Evolutionary conservation across 2,329 filamentous ascomycete genomes (phyloP), one percentile per base, ranked within the genome.

Genomic region (Fusarium gaditjirri): DNA sequence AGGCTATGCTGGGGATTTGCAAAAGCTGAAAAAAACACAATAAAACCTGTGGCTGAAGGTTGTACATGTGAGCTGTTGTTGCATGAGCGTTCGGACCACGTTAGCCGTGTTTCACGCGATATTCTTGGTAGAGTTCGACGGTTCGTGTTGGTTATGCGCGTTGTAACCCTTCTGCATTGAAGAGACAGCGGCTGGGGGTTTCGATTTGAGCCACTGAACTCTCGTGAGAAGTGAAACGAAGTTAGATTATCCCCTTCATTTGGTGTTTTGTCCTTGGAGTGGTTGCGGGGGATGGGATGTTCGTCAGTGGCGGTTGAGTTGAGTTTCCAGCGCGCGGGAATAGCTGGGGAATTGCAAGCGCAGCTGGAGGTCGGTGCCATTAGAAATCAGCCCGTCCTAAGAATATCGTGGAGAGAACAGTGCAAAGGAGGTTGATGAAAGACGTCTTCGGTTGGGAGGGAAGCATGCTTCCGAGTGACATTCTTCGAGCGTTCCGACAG

Each of bases 1-100:
- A 31, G 59, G 59, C 65, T 60, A 59, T 69, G 55, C 42, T 63
- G 52, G 49, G 10, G 35, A 52, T 70, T 46, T 55, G 25, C 58
- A 53, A 41, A 25, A 62, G 52, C 49, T 68, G 57, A 44, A 68
- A 16, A 21, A 7, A 52, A 6, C 23, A 29, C 29, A 23, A 19
- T 21, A 35, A 50, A 50, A 21, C 29, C 39, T 67, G 47, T 50
- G 44, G 59, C 58, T 56, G 50, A 52, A 23, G 35, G 35, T 65
- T 53, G 31, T 29, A 43, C 57, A 63, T 56, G 65, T 42, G 64
- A 68, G 50, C 44, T 65, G 36, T 47, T 29, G 33, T 44, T 58
- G 56, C 53, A 59, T 59, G 23, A 23, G 49, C 49, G 23, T 52
- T 50, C 55, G 61, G 33, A 58, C 38, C 16, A 44, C 21, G 19